Evolutionary conservation across 768 basidiomycete genomes (phyloP).

Genomic region (Saitozyma podzolica): DNA sequence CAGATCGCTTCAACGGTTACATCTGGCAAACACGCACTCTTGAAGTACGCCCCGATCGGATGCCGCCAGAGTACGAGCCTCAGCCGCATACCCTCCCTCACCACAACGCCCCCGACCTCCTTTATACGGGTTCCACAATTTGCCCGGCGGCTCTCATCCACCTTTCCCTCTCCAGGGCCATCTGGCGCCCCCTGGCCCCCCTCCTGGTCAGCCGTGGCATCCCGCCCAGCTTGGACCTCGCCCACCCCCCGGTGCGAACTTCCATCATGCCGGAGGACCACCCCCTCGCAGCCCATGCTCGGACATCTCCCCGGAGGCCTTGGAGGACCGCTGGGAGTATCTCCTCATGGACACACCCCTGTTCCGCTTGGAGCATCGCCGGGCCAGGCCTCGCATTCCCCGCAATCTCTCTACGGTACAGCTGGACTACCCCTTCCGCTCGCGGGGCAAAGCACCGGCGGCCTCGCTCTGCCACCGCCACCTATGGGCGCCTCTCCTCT

Average conservation of each 20-base stretch:
- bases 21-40: slow-evolving; percentile 93
- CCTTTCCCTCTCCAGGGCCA: slow-evolving; percentile 20
- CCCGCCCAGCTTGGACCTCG: slow-evolving; percentile 11
- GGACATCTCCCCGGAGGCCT: no score
- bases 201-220: slow-evolving; percentile 23
- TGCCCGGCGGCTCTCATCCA: slow-evolving; percentile 20
- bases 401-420: slow-evolving; percentile 7
- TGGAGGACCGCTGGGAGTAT: no score
- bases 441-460: slow-evolving; percentile 13
- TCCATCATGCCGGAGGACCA: no score
- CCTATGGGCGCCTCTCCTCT: slow-evolving; percentile 34
- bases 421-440: slow-evolving; percentile 18
- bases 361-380: no score
- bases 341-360: no score
- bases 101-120: background rate
- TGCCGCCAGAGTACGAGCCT: slow-evolving; percentile 65
- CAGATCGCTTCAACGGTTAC: slow-evolving; percentile 91
- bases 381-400: no score
- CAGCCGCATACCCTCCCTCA: slow-evolving; percentile 31
- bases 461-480: slow-evolving; percentile 2
- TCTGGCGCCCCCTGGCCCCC: slow-evolving; percentile 15
- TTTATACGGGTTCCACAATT: slow-evolving; percentile 18
- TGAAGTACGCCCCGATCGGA: slow-evolving; percentile 85
- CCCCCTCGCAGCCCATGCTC: no score
- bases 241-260: slow-evolving; percentile 5